phyloP scores from a whole-genome alignment of 2,329 filamentous ascomycete genomes.

The Penicillium sp. region DNA sequence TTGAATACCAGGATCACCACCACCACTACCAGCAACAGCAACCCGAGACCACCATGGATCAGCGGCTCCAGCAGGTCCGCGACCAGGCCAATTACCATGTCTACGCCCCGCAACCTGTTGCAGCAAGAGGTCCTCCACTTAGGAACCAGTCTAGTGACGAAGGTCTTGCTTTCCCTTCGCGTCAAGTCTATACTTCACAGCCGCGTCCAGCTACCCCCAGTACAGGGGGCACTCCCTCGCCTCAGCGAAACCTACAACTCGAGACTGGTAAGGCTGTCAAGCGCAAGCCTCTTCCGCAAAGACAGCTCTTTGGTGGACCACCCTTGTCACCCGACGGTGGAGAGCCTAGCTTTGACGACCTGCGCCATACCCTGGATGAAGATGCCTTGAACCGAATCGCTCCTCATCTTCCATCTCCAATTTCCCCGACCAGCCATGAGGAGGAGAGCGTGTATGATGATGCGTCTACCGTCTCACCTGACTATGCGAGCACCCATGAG shows the following conservation, averaged over 20 bases:
- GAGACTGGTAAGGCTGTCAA: conserved; percentile 54
- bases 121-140: conserved; percentile 12
- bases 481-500: conserved; percentile 75
- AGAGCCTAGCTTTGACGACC: conserved; percentile 49
- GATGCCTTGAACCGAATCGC: conserved; percentile 58
- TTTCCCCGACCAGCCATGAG: conserved; percentile 36
- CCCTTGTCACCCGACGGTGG: conserved; percentile 34
- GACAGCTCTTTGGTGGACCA: conserved; percentile 31
- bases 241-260: conserved; percentile 32
- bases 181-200: conserved; percentile 30
- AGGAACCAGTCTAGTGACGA: conserved; percentile 26
- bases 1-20: conserved; percentile 41
- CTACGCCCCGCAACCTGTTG: background rate
- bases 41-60: conserved; percentile 15
- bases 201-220: conserved; percentile 26
- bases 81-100: conserved; percentile 2
- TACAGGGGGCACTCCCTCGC: conserved; percentile 20
- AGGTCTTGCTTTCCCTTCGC: conserved; percentile 36
- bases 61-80: conserved; percentile 9
- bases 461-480: conserved; percentile 69
- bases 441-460: conserved; percentile 63
- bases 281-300: conserved; percentile 60
- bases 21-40: conserved; percentile 32
- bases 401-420: conserved; percentile 39
- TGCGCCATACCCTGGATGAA: conserved; percentile 53